Evolutionary conservation across 345 rosid genomes (phyloP).

Genomic region (Raphanus sativus): DNA sequence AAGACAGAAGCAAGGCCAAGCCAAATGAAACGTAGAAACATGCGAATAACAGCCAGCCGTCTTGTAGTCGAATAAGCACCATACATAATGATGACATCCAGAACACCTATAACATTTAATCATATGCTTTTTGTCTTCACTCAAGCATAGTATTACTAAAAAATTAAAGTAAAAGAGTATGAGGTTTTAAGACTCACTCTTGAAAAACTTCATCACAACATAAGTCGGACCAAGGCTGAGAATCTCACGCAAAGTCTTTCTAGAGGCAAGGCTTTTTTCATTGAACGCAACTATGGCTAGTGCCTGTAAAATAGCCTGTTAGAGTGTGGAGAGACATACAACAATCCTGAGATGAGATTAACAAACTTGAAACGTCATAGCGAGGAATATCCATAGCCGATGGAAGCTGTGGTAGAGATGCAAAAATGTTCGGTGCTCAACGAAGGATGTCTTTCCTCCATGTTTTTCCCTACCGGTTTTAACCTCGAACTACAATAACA

Average conservation of each 20-base stretch:
- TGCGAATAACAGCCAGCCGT: conserved; percentile 69
- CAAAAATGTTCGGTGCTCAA: conserved; percentile 89
- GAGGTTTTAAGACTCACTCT: conserved; percentile 53
- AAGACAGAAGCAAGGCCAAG: conserved; percentile 66
- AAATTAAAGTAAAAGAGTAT: neutral
- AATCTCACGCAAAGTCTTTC: conserved; percentile 58
- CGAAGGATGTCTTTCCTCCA: conserved; percentile 90
- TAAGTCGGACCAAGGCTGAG: conserved; percentile 95
- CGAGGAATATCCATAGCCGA: conserved; percentile 93
- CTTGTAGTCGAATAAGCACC: conserved; percentile 94
- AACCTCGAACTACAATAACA: conserved; percentile 54
- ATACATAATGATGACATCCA: conserved; percentile 89
- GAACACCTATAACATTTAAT: too few relatives aligned
- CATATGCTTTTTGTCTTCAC: conserved; percentile 3
- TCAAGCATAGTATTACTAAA: neutral
- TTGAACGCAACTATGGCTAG: conserved; percentile 86
- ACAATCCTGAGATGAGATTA: neutral
- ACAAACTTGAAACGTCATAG: conserved; percentile 95
- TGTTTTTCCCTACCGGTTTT: conserved; percentile 60
- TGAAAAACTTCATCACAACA: conserved; percentile 82
- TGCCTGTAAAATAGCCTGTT: conserved; percentile 49
- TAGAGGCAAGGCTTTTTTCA: conserved; percentile 47
- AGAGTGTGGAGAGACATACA: conserved; percentile 13
- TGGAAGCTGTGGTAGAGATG: conserved; percentile 97
- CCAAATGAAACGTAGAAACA: conserved; percentile 84